Conservation (phyloP, 2,329 filamentous ascomycete species). For the Penicillium occitanis region DNA sequence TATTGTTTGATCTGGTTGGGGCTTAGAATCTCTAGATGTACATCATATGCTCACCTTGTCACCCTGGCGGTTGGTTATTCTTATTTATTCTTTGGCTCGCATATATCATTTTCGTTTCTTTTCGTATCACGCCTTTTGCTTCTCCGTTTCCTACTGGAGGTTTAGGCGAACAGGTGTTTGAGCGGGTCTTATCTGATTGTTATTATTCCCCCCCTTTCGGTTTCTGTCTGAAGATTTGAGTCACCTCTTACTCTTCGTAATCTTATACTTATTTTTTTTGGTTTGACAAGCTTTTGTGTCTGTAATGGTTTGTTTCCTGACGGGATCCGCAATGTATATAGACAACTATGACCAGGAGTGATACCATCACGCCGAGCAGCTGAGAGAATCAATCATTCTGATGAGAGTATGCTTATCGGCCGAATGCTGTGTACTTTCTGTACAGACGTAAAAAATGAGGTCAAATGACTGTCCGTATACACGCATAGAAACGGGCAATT, state of each 20-base stretch:
- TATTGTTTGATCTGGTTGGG: conserved; percentile 6
- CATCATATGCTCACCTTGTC: conserved; percentile 18
- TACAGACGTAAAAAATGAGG: not conserved
- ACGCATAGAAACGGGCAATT: not conserved
- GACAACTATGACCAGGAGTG: not conserved
- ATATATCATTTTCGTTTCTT: conserved; percentile 11
- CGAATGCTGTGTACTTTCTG: not conserved
- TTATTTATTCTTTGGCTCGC: conserved; percentile 6
- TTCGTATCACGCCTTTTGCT: not conserved
- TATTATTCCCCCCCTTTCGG: not conserved
- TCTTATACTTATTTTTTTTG: not conserved
- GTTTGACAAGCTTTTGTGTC: conserved; percentile 3
- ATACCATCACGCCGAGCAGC: not conserved
- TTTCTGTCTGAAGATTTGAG: not conserved
- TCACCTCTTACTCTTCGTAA: not conserved
- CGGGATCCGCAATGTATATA: conserved; percentile 1
- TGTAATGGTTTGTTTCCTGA: not conserved
- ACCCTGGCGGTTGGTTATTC: conserved; percentile 19
- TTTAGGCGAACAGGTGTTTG: not conserved
- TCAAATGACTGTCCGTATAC: not conserved
- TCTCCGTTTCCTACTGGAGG: not conserved
- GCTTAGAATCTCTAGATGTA: conserved; percentile 20
- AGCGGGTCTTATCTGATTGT: not conserved
- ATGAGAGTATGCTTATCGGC: not conserved
- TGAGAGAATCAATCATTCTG: not conserved